These are phyloP conservation scores for Rhizopus delemar DNA, from an alignment of 371 early-diverging fungal genomes.

Conservation along the genomic window DNA sequence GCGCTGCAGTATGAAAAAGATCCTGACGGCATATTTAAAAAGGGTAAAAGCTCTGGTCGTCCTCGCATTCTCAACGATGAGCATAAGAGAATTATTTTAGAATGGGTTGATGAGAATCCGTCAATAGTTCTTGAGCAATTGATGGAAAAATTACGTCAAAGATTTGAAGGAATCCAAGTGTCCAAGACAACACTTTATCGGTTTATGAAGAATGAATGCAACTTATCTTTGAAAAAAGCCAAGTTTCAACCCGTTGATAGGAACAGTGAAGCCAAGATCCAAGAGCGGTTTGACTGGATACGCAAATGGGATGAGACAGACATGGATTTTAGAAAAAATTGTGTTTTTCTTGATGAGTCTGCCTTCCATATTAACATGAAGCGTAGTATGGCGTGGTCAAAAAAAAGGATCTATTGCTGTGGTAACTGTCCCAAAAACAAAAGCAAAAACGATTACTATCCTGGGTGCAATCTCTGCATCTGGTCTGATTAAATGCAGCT, in stretches of 20 bases:
- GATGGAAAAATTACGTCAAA: too few relatives aligned
- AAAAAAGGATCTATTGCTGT: constrained; percentile 16
- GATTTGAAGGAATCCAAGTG: constrained; percentile 5
- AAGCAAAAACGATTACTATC: constrained; percentile 18
- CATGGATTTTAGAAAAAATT: constrained; percentile 17
- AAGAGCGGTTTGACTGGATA: constrained; percentile 14
- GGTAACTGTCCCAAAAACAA: constrained; percentile 22
- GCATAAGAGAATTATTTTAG: constrained; percentile 11
- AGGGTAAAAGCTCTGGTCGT: constrained; percentile 10
- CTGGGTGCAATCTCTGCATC: constrained; percentile 20
- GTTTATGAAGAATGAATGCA: constrained; percentile 14
- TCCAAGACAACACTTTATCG: constrained; percentile 9
- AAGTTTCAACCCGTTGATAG: constrained; percentile 14
- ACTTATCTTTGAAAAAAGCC: constrained; percentile 14
- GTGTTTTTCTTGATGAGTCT: constrained; percentile 21
- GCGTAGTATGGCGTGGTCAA: constrained; percentile 23
- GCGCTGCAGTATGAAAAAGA: constrained; percentile 19
- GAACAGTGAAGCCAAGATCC: constrained; percentile 16
- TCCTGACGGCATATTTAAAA: constrained; percentile 17
- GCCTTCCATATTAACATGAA: constrained; percentile 24
- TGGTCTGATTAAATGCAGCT: constrained; percentile 20
- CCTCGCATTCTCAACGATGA: constrained; percentile 14
- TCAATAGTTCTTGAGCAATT: too few relatives aligned
- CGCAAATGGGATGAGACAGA: constrained; percentile 21
- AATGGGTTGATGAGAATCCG: constrained; percentile 11